Base-by-base conservation (phyloP, 2,329 filamentous ascomycete species). In the Scytalidium sp. region DNA sequence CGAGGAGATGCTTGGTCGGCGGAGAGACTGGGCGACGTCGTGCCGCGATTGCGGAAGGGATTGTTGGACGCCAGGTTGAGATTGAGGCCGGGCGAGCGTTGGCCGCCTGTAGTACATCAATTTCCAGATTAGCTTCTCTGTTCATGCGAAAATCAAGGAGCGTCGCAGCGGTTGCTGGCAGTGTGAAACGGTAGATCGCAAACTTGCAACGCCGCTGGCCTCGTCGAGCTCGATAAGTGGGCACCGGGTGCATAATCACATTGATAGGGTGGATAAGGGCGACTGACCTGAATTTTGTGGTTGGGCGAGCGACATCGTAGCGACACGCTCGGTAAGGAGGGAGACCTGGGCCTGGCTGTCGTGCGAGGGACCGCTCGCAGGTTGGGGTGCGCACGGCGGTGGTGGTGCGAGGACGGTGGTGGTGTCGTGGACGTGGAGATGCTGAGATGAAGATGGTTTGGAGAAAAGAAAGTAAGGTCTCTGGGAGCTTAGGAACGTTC, bases 61-160 rank as follows among this genome's bases (percentile, higher is more conserved):
- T 92, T 92, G 78, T 91, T 91, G 68, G 85, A 84, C 63, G 72
- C 70, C 50, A 91, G 80, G 69, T 84, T 86, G 67, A 87, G 72
- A 48, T 79, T 74, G 64, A 86, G 74, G 58, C 75, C 76, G 56
- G 78, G 68, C 59, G 79, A 78, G 57, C 71, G 75, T 46, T 56
- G 56, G 41, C 53, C 56, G 45, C 58, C 63, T 64, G 58, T 55
- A 49, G 32, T n/a, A 36, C 13, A 36, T 36, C 32, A 36, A 8
- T 5, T 22, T n/a, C 20, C 9, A 17, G 19, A 36, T 25, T n/a
- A 46, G 45, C 19, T 27, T 27, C 25, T 27, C 32, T n/a, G 7
- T 36, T 36, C 32, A 36, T 36, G 32, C 32, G 17, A 15, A 10
- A 36, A 7, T n/a, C 32, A 36, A 15, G 32, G 13, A 5, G 15